These are phyloP conservation scores for Phellinidium pouzarii DNA, from an alignment of 1,284 basidiomycete species.

Conservation along the genomic window DNA sequence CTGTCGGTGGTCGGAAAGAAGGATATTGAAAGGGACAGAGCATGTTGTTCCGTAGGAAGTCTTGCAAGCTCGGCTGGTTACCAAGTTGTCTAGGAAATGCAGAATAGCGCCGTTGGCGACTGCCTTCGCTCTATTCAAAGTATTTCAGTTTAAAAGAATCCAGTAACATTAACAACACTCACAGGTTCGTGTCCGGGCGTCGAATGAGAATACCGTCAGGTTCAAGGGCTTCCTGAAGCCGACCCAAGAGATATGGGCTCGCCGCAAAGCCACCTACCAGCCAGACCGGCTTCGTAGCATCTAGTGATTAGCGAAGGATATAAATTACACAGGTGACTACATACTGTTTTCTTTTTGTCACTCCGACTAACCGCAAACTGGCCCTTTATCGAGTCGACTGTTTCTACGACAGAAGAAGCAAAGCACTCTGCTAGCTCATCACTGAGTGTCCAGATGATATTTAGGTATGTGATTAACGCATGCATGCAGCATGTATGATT, in stretches of 20 bases:
- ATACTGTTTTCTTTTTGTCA: conserved; percentile 22
- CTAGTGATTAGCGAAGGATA: background rate
- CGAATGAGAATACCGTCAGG: conserved; percentile 52
- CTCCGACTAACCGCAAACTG: conserved; percentile 47
- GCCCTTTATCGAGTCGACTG: conserved; percentile 56
- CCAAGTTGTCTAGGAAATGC: conserved; percentile 74
- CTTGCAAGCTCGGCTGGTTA: conserved; percentile 66
- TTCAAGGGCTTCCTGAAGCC: conserved; percentile 57
- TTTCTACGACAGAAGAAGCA: conserved; percentile 67
- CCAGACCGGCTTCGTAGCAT: conserved; percentile 52
- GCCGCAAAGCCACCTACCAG: conserved; percentile 75
- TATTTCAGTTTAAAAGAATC: background rate
- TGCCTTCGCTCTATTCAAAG: conserved; percentile 56
- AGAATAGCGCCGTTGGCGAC: conserved; percentile 77
- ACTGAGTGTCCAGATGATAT: conserved; percentile 25
- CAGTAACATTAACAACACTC: conserved; percentile 22
- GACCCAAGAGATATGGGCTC: conserved; percentile 67
- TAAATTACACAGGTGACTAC: background rate
- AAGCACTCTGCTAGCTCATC: conserved; percentile 61
- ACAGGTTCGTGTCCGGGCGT: conserved; percentile 72
- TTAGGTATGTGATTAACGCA: conserved; percentile 26
- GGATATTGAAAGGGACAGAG: conserved; percentile 53
- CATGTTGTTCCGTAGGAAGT: conserved; percentile 76
- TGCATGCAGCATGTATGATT: conserved; percentile 34
- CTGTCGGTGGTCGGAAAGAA: conserved; percentile 55